Evolutionary conservation across 1,284 basidiomycete genomes (phyloP).

Genomic region (Ceratobasidium theobromae): DNA sequence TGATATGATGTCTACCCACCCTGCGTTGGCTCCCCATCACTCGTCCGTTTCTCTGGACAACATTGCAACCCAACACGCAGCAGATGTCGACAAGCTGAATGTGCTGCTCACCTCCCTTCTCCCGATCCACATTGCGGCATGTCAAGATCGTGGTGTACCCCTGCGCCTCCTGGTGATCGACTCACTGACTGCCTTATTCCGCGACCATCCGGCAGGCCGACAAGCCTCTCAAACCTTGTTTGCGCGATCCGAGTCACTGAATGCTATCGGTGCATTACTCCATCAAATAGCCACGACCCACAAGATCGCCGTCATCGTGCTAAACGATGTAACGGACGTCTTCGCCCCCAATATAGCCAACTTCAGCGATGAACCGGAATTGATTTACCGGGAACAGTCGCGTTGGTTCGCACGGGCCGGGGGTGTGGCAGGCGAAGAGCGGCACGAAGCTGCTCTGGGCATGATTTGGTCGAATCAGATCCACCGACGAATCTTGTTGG

Average conservation of each 20-base stretch:
- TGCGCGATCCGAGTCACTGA: conserved; percentile 68
- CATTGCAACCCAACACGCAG: conserved; percentile 58
- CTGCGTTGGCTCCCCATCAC: conserved; percentile 51
- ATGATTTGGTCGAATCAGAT: conserved; percentile 90
- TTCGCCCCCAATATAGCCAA: conserved; percentile 45
- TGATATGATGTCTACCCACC: conserved; percentile 57
- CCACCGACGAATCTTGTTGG: conserved; percentile 79
- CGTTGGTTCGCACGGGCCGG: conserved; percentile 72
- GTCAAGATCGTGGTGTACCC: conserved; percentile 49
- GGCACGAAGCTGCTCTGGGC: conserved; percentile 80
- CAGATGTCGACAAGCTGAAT: conserved; percentile 57
- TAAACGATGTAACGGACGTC: conserved; percentile 85
- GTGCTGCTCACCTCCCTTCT: conserved; percentile 65
- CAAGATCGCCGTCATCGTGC: conserved; percentile 71
- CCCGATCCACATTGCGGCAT: conserved; percentile 61
- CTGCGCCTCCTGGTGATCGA: conserved; percentile 77
- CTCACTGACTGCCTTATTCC: conserved; percentile 78
- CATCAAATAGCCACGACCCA: conserved; percentile 66
- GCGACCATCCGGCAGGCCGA: conserved; percentile 55
- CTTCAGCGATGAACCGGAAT: conserved; percentile 42
- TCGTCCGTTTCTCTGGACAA: conserved; percentile 53
- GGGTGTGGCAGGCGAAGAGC: conserved; percentile 55
- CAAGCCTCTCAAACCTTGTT: conserved; percentile 56
- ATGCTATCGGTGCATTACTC: conserved; percentile 64
- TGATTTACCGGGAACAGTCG: conserved; percentile 72